These are phyloP conservation scores for Skeletonema potamos DNA, from an alignment of 108 stramenopile genomes.

Conservation along the genomic window DNA sequence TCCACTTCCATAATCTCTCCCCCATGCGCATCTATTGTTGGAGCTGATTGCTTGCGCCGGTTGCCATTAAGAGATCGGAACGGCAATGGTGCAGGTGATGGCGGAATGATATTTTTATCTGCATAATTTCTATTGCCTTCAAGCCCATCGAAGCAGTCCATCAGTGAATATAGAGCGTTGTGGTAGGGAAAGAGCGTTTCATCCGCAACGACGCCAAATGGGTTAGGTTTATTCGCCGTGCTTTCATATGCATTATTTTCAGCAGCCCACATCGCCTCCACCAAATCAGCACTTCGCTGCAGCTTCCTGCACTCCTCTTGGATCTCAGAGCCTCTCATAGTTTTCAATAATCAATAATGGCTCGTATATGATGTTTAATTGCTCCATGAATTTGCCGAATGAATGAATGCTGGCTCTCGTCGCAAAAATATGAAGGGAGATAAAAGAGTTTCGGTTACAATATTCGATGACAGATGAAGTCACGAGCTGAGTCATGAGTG, in stretches of 20 bases:
- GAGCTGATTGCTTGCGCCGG: conserved; percentile 22
- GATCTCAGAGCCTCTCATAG: not conserved
- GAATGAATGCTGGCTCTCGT: too few relatives aligned
- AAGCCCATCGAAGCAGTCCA: conserved; percentile 54
- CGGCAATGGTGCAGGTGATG: conserved; percentile 29
- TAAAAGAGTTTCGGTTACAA: too few relatives aligned
- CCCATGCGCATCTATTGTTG: conserved; percentile 24
- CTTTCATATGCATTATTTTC: not conserved
- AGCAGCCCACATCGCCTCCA: not conserved
- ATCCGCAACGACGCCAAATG: conserved; percentile 29
- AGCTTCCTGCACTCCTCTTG: not conserved
- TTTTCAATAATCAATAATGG: too few relatives aligned
- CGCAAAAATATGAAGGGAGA: too few relatives aligned
- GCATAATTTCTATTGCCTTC: not conserved
- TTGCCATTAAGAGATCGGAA: conserved; percentile 7
- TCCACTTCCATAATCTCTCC: conserved; percentile 27
- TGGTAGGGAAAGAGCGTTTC: conserved; percentile 55
- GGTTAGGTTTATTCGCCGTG: conserved; percentile 33
- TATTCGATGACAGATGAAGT: too few relatives aligned
- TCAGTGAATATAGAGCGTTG: conserved; percentile 39
- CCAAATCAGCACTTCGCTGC: not conserved
- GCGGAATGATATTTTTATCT: not conserved
- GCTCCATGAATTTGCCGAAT: too few relatives aligned
- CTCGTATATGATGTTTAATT: too few relatives aligned
- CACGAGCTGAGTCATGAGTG: too few relatives aligned